Conservation (phyloP, 1,139 yeast genomes). For the Arxiozyma telluris region DNA sequence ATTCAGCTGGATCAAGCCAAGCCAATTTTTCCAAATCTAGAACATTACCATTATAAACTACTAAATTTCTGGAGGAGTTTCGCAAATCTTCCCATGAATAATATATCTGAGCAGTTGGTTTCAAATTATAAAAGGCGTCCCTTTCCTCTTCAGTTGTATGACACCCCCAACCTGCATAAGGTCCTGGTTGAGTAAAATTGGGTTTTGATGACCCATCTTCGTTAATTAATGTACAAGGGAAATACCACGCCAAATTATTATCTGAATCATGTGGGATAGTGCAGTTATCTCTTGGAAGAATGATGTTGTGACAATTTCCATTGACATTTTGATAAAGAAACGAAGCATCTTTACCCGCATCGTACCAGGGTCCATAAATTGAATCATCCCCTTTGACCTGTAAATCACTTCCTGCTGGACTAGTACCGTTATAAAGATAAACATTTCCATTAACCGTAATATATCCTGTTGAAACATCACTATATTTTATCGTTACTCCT, state of each 20-base stretch:
- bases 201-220: constrained; percentile 65
- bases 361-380: constrained; percentile 77
- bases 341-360: constrained; percentile 86
- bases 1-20: constrained; percentile 63
- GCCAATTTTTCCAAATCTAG: constrained; percentile 67
- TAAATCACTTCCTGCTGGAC: constrained; percentile 64
- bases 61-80: constrained; percentile 63
- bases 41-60: constrained; percentile 83
- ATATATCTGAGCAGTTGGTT: constrained; percentile 64
- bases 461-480: constrained; percentile 50
- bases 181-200: constrained; percentile 46
- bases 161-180: constrained; percentile 80
- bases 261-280: constrained; percentile 55
- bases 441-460: constrained; percentile 77
- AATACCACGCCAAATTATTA: constrained; percentile 81
- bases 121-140: constrained; percentile 51
- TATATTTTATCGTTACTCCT: constrained; percentile 46
- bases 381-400: constrained; percentile 46
- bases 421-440: constrained; percentile 65
- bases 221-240: constrained; percentile 73
- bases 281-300: constrained; percentile 62
- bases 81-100: constrained; percentile 84
- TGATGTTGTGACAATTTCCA: constrained; percentile 79
- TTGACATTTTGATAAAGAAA: constrained; percentile 91
- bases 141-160: constrained; percentile 72